phyloP scores from a whole-genome alignment of 192 early-diverging fungal genomes.

The Umbelopsis sp. region DNA sequence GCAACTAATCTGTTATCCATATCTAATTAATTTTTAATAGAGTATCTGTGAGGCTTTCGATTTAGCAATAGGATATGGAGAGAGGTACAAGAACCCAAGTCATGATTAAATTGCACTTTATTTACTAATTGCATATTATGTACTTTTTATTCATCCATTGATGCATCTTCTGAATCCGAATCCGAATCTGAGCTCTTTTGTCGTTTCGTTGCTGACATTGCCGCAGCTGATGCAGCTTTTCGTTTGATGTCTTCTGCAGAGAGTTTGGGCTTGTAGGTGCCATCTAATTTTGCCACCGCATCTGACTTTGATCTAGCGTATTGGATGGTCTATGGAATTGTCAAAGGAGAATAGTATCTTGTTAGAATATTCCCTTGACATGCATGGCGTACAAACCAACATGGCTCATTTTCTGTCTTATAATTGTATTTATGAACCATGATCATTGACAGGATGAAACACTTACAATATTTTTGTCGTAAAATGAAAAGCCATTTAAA shows the following conservation, averaged over 20 bases:
- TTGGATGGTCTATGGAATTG: conserved; percentile 56
- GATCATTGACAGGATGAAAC: neutral
- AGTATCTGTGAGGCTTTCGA: too few relatives aligned
- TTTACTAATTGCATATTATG: too few relatives aligned
- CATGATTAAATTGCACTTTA: too few relatives aligned
- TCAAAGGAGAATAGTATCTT: neutral
- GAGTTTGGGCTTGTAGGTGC: conserved; percentile 42
- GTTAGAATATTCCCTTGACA: neutral
- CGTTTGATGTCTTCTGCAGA: conserved; percentile 18
- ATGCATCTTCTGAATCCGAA: conserved; percentile 13
- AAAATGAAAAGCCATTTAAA: conserved; percentile 88
- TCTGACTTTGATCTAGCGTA: conserved; percentile 80
- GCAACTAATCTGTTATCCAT: too few relatives aligned
- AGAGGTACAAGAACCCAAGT: too few relatives aligned
- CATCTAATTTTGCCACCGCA: conserved; percentile 70
- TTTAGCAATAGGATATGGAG: too few relatives aligned
- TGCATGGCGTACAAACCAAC: too few relatives aligned
- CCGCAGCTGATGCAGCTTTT: neutral
- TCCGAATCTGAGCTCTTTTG: conserved; percentile 23
- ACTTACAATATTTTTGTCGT: conserved; percentile 77
- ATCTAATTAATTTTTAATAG: too few relatives aligned
- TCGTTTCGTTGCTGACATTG: conserved; percentile 23
- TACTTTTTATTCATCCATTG: too few relatives aligned
- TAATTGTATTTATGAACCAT: neutral
- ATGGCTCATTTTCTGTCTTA: too few relatives aligned